These are phyloP conservation scores for Pseudocercospora cruenta DNA, from an alignment of 2,329 filamentous ascomycete genomes.

Conservation along the genomic window DNA sequence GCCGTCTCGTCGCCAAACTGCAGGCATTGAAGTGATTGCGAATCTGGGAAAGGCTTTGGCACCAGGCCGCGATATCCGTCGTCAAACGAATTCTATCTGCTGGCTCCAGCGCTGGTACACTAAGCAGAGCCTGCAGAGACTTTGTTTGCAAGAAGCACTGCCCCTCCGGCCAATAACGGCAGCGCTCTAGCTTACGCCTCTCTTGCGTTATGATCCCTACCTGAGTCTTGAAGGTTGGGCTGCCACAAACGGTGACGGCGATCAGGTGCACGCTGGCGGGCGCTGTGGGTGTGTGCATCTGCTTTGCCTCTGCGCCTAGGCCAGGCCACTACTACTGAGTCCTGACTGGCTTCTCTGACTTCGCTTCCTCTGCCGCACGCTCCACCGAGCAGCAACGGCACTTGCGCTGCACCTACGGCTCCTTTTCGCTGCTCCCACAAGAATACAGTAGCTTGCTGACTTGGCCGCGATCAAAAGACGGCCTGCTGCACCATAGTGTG, in stretches of 20 bases:
- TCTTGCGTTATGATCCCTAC: slow-evolving; percentile 35
- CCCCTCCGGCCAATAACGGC: slow-evolving; percentile 21
- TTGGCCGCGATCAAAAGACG: background rate
- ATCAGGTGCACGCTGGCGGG: slow-evolving; percentile 8
- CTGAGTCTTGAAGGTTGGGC: slow-evolving; percentile 27
- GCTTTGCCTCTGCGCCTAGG: background rate
- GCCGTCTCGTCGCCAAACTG: slow-evolving; percentile 5
- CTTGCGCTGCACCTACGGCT: slow-evolving; percentile 4
- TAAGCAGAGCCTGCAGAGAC: slow-evolving; percentile 15
- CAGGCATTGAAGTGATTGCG: background rate
- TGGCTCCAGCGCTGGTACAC: slow-evolving; percentile 14
- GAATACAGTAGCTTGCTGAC: background rate
- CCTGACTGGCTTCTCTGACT: background rate
- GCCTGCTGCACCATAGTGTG: background rate
- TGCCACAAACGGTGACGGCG: slow-evolving; percentile 31
- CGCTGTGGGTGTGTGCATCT: background rate
- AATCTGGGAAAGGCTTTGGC: background rate
- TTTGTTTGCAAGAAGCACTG: slow-evolving; percentile 10
- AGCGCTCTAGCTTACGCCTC: slow-evolving; percentile 25
- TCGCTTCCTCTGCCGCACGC: slow-evolving; percentile 2
- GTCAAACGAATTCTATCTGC: slow-evolving; percentile 7
- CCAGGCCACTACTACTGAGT: background rate
- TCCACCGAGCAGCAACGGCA: slow-evolving; percentile 1
- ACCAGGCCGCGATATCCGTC: slow-evolving; percentile 1
- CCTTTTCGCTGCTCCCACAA: slow-evolving; percentile 7